Percentiles rank a stretch among this genome's conserved stretches.
Conservation (phyloP, 2,329 filamentous ascomycete species). For the Neofusicoccum ribis region DNA sequence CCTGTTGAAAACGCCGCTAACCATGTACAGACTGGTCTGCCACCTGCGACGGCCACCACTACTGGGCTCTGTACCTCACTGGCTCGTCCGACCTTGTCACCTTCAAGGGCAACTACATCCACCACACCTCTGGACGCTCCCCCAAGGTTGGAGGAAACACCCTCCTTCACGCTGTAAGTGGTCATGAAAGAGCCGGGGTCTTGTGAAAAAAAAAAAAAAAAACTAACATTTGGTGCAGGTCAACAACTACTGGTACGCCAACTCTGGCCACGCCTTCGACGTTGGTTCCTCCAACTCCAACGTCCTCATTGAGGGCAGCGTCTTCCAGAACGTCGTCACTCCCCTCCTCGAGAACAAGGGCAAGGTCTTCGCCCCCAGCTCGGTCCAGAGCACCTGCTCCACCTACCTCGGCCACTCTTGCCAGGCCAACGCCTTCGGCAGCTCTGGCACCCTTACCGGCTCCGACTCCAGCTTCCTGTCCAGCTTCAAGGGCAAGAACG, state of each 20-base stretch:
- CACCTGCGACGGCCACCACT: constrained; percentile 60
- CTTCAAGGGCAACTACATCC: constrained; percentile 62
- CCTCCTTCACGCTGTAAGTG: constrained; percentile 51
- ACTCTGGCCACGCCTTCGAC: constrained; percentile 60
- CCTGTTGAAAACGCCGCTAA: no score
- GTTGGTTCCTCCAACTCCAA: constrained; percentile 33
- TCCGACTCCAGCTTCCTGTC: constrained; percentile 51
- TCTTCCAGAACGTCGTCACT: constrained; percentile 56
- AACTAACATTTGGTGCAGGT: constrained; percentile 30
- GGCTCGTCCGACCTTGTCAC: constrained; percentile 60
- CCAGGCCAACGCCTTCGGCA: constrained; percentile 47
- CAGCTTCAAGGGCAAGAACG: constrained; percentile 55
- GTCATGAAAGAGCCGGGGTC: no score
- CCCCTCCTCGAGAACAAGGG: constrained; percentile 45
- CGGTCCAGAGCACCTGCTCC: constrained; percentile 45
- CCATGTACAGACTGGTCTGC: constrained; percentile 48
- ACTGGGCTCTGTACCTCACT: constrained; percentile 58
- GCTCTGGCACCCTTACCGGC: constrained; percentile 29
- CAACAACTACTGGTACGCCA: constrained; percentile 63
- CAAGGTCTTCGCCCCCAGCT: constrained; percentile 40
- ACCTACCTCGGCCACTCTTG: constrained; percentile 52
- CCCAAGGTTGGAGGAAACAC: constrained; percentile 60
- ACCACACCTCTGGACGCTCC: constrained; percentile 57
- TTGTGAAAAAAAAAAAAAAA: no score
- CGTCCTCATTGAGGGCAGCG: constrained; percentile 59